Evolutionary conservation across 192 early-diverging fungal species (phyloP).

Genomic region (Jimgerdemannia lactiflua): DNA sequence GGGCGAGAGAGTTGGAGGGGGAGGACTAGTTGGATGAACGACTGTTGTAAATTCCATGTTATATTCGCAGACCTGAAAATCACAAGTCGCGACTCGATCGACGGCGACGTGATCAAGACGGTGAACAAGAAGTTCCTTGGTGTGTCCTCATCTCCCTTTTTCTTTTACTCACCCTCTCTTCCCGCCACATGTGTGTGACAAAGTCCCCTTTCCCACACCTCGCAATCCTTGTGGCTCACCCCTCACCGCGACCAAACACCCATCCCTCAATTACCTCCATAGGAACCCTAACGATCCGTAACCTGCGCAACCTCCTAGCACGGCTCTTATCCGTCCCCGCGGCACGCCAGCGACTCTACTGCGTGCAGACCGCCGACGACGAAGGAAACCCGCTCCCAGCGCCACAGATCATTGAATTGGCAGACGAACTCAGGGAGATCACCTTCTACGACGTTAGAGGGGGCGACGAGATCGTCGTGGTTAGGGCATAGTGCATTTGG

Average conservation of each 20-base stretch:
- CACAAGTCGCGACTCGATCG: constrained; percentile 3
- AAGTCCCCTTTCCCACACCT: not conserved
- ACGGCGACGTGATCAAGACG: constrained; percentile 16
- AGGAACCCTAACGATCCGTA: not conserved
- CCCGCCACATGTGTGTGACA: too few species aligned
- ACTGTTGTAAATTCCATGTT: too few species aligned
- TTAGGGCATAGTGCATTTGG: too few species aligned
- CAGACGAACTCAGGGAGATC: not conserved
- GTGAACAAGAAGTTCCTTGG: constrained; percentile 20
- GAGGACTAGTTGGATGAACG: too few species aligned
- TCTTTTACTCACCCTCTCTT: too few species aligned
- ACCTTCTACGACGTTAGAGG: not conserved
- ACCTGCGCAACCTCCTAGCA: not conserved
- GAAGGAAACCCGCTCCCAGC: not conserved
- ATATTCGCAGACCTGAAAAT: constrained; percentile 15
- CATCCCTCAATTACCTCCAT: too few species aligned
- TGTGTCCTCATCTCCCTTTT: not conserved
- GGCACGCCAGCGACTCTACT: not conserved
- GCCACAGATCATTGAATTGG: not conserved
- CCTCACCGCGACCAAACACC: too few species aligned
- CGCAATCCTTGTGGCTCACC: too few species aligned
- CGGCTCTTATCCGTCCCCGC: not conserved
- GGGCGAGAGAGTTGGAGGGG: too few species aligned
- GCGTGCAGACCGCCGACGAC: too few species aligned
- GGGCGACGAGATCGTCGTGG: not conserved